A percentile compares a stretch with the other conserved stretches of the same genome.
Evolutionary conservation across 78 protist genomes (phyloP).

Genomic region (Guillardia theta): DNA sequence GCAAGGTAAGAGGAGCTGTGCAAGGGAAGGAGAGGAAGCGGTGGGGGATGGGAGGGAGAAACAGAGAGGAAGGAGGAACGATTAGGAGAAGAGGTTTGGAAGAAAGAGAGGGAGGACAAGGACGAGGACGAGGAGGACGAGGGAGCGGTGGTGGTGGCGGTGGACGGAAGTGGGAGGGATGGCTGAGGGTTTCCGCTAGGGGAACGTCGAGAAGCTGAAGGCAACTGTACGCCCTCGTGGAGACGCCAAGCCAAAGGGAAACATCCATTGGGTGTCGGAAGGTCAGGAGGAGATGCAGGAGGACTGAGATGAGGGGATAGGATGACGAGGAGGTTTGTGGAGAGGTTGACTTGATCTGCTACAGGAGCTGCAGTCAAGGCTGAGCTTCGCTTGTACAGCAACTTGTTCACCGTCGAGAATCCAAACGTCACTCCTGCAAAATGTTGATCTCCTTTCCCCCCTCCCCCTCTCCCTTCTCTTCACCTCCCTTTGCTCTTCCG

Average conservation of each 20-base stretch:
- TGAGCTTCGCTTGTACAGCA: conserved; percentile 30
- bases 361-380: not conserved
- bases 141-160: too few species aligned
- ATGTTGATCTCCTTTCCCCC: too few species aligned
- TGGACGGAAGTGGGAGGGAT: too few species aligned
- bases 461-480: too few species aligned
- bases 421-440: too few species aligned
- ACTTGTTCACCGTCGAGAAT: conserved; percentile 17
- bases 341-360: not conserved
- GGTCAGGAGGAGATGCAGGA: not conserved
- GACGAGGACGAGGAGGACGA: too few species aligned
- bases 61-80: too few species aligned
- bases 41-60: not conserved
- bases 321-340: not conserved
- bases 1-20: not conserved
- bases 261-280: not conserved
- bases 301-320: not conserved
- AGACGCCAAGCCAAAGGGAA: not conserved
- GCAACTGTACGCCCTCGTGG: not conserved
- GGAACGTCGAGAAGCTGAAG: not conserved
- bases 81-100: too few species aligned
- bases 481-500: too few species aligned
- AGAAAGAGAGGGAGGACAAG: too few species aligned
- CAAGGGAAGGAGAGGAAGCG: not conserved
- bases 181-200: too few species aligned